Conservation (phyloP, 176 grass and related monocot species). For the Carex myosuroides region DNA sequence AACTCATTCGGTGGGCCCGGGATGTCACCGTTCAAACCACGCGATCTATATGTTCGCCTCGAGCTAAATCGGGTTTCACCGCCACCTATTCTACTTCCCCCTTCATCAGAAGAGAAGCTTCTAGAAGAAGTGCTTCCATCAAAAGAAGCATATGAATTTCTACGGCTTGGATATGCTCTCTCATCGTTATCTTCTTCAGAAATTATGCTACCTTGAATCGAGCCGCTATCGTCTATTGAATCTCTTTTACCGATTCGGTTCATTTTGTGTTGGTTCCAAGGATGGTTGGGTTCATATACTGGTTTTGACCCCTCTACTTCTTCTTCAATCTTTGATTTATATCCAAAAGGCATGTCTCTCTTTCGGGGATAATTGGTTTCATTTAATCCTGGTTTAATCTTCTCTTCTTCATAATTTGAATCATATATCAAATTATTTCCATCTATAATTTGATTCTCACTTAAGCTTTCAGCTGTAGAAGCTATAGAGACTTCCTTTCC, state of each 20-base stretch:
- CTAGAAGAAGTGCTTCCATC: slow-evolving; percentile 28
- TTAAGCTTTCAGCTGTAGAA: not conserved
- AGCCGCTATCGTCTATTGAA: not conserved
- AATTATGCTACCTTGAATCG: not conserved
- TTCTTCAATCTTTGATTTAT: not conserved
- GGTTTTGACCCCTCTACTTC: not conserved
- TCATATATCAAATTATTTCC: slow-evolving; percentile 2
- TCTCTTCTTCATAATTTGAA: not conserved
- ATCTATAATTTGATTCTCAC: not conserved
- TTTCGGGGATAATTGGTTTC: not conserved
- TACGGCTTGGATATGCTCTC: slow-evolving; percentile 17
- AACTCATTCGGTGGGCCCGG: slow-evolving; percentile 2
- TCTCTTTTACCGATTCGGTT: not conserved
- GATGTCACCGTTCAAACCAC: not conserved
- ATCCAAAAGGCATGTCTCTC: not conserved
- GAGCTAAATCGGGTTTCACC: slow-evolving; percentile 6
- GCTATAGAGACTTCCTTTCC: not conserved
- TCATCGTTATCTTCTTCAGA: slow-evolving; percentile 22
- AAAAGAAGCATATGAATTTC: slow-evolving; percentile 27
- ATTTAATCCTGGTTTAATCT: no score
- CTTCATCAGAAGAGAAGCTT: slow-evolving; percentile 27
- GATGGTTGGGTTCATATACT: not conserved
- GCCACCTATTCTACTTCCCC: not conserved
- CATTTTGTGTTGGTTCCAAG: not conserved
- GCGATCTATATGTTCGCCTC: not conserved